Evolutionary conservation across 192 early-diverging fungal species (phyloP).

Genomic region (Coemansia sp.): DNA sequence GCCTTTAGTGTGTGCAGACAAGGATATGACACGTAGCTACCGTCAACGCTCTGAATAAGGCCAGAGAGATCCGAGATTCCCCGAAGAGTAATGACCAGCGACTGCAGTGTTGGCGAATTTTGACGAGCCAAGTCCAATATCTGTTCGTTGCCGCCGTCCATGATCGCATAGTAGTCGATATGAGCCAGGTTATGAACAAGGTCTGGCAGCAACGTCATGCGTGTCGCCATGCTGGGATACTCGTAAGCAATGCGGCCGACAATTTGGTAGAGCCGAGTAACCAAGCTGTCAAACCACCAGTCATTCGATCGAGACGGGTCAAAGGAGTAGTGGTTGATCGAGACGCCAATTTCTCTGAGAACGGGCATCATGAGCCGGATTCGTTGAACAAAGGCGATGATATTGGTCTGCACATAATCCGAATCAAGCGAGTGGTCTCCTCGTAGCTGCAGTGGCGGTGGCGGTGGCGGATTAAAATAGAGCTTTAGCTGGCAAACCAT

Average conservation of each 20-base stretch:
- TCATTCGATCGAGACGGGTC: background rate
- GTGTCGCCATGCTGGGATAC: background rate
- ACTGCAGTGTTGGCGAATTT: background rate
- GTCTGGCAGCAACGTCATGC: background rate
- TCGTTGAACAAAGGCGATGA: background rate
- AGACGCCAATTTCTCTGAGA: background rate
- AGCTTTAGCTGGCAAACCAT: background rate
- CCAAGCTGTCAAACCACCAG: background rate
- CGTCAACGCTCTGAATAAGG: conserved; percentile 1
- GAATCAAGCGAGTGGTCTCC: background rate
- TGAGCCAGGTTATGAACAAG: background rate
- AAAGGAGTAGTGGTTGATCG: background rate
- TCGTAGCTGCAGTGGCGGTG: background rate
- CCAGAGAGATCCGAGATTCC: background rate
- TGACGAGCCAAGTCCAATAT: background rate
- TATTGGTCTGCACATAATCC: background rate
- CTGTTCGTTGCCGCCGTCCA: background rate
- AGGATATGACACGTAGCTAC: conserved; percentile 2
- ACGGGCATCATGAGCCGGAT: background rate
- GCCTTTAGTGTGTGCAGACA: background rate
- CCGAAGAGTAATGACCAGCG: background rate
- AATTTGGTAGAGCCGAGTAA: background rate
- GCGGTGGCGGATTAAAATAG: background rate
- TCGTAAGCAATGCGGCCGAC: background rate
- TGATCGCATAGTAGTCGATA: background rate